phyloP scores from a whole-genome alignment of 176 grass and related monocot genomes.

The Tillandsia leiboldiana region DNA sequence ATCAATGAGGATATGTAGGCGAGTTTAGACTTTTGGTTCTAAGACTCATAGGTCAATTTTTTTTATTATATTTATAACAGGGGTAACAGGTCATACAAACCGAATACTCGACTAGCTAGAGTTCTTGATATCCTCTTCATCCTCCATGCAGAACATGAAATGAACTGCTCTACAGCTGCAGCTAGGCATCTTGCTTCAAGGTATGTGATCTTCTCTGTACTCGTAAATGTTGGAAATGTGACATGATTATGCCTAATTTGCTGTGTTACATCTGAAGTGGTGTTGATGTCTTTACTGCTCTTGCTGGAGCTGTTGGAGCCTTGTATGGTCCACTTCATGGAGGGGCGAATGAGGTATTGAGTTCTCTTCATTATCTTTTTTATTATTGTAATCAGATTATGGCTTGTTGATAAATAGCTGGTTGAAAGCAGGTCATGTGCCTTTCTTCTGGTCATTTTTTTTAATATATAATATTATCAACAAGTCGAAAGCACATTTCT shows the following conservation, averaged over 20 bases:
- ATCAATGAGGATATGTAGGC: background rate
- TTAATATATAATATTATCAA: background rate
- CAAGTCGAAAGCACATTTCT: background rate
- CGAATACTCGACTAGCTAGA: slow-evolving; percentile 78
- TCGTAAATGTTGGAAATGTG: slow-evolving; percentile 8
- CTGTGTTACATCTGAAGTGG: slow-evolving; percentile 52
- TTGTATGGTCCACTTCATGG: slow-evolving; percentile 96
- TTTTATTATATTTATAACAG: slow-evolving; percentile 27
- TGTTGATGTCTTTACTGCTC: slow-evolving; percentile 94
- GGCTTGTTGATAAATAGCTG: too few species aligned
- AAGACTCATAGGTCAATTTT: slow-evolving; percentile 3
- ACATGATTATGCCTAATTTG: slow-evolving; percentile 22
- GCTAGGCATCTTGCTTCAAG: slow-evolving; percentile 99
- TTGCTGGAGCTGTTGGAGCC: slow-evolving; percentile 93
- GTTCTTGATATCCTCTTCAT: slow-evolving; percentile 89
- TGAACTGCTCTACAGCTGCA: slow-evolving; percentile 96
- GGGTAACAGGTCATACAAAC: slow-evolving; percentile 70
- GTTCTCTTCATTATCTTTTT: background rate
- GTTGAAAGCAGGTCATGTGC: background rate
- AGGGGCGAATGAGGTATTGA: slow-evolving; percentile 90
- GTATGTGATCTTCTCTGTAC: slow-evolving; percentile 25
- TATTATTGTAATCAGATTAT: background rate
- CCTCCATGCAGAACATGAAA: slow-evolving; percentile 98
- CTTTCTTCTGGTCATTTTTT: background rate
- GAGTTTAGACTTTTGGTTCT: background rate